Conservation (phyloP, 164 flowering plant species). For the Vitis cinerea region DNA sequence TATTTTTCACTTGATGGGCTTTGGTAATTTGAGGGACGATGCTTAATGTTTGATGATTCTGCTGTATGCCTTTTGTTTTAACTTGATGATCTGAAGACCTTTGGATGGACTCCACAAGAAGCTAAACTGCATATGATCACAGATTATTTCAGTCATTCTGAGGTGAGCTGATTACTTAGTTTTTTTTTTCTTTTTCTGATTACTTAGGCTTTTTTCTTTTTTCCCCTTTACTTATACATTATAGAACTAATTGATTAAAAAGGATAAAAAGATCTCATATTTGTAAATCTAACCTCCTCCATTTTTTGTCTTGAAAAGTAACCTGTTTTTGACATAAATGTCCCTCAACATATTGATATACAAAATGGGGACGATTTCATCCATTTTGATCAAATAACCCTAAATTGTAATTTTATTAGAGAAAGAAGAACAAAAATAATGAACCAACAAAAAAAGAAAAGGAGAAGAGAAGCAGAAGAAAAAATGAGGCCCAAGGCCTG, state of each 20-base stretch:
- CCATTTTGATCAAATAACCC: background rate
- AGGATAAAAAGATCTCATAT: too few species aligned
- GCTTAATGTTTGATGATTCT: background rate
- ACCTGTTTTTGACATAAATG: too few species aligned
- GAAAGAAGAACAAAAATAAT: background rate
- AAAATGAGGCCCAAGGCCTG: too few species aligned
- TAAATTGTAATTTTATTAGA: background rate
- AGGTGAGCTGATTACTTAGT: constrained; percentile 45
- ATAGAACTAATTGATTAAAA: too few species aligned
- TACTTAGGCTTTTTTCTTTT: background rate
- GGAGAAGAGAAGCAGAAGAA: background rate
- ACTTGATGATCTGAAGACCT: constrained; percentile 44
- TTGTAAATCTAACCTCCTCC: too few species aligned
- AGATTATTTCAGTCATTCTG: constrained; percentile 75
- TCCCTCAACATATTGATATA: too few species aligned
- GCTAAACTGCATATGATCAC: constrained; percentile 88
- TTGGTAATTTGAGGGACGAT: background rate
- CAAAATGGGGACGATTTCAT: too few species aligned
- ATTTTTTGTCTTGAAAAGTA: too few species aligned
- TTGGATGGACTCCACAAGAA: constrained; percentile 88
- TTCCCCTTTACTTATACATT: too few species aligned
- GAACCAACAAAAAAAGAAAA: background rate
- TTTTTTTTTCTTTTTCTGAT: background rate
- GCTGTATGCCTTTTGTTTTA: background rate
- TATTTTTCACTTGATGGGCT: background rate